Evolutionary conservation across 352 stramenopile species (phyloP).

Genomic region (Pythium volutum): DNA sequence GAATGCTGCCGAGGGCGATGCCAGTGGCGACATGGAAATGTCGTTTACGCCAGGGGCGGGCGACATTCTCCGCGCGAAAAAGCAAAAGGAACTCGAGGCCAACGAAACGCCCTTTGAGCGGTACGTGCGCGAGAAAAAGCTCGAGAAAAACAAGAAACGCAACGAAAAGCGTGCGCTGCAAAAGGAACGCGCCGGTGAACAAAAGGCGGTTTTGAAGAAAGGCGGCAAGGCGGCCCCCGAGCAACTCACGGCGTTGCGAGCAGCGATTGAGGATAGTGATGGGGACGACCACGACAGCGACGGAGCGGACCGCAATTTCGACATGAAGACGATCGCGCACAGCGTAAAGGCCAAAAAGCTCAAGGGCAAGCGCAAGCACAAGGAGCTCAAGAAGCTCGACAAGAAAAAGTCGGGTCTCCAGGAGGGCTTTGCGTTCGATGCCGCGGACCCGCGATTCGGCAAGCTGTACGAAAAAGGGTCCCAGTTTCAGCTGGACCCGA

Average conservation of each 20-base stretch:
- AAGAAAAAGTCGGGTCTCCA: constrained; percentile 65
- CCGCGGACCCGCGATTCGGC: constrained; percentile 66
- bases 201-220: constrained; percentile 66
- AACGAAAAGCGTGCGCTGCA: constrained; percentile 68
- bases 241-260: constrained; percentile 53
- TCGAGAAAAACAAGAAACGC: constrained; percentile 81
- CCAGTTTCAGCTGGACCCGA: constrained; percentile 81
- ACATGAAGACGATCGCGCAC: constrained; percentile 81
- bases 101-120: constrained; percentile 84
- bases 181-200: constrained; percentile 61
- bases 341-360: constrained; percentile 70
- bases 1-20: constrained; percentile 12
- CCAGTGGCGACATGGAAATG: constrained; percentile 75
- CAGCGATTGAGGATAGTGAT: constrained; percentile 47
- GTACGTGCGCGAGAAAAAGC: constrained; percentile 84
- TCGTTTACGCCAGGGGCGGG: constrained; percentile 68
- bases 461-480: constrained; percentile 75
- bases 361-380: constrained; percentile 76
- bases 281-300: constrained; percentile 33
- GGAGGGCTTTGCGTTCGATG: constrained; percentile 75
- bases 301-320: constrained; percentile 68
- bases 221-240: constrained; percentile 42
- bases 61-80: constrained; percentile 73
- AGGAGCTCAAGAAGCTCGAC: constrained; percentile 71
- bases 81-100: constrained; percentile 68